These are phyloP conservation scores for Cystobasidiopsis lactophilus DNA, from an alignment of 768 basidiomycete genomes.

Conservation along the genomic window DNA sequence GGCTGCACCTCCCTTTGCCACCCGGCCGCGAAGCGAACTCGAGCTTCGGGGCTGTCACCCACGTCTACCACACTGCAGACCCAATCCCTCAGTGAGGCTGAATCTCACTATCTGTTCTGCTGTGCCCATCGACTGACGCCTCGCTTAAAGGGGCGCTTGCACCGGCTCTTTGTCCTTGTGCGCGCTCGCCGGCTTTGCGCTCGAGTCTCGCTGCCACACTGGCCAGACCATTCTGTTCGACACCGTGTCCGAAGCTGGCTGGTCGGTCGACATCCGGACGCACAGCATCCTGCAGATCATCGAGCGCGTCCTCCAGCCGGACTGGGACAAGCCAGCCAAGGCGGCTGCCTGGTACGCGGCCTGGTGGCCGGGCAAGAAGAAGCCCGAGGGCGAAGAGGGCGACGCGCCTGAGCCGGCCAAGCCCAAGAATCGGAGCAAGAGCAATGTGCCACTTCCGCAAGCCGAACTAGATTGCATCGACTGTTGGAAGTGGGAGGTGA, in stretches of 20 bases:
- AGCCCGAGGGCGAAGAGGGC: not conserved
- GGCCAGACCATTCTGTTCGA: conserved; percentile 67
- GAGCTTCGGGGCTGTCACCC: conserved; percentile 32
- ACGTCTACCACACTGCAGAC: conserved; percentile 82
- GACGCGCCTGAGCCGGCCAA: not conserved
- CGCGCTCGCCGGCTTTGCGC: conserved; percentile 60
- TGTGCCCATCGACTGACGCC: not conserved
- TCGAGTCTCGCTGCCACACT: conserved; percentile 70
- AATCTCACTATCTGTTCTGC: not conserved
- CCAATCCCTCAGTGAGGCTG: conserved; percentile 61
- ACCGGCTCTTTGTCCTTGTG: conserved; percentile 57
- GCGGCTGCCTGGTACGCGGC: not conserved
- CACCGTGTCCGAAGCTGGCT: conserved; percentile 55
- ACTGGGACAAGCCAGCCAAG: no score
- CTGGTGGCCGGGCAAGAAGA: not conserved
- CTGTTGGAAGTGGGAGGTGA: not conserved
- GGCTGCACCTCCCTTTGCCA: conserved; percentile 70
- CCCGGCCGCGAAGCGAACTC: conserved; percentile 26
- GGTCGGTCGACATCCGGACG: conserved; percentile 52
- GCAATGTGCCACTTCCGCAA: not conserved
- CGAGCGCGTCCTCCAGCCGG: conserved; percentile 14
- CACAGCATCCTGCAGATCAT: conserved; percentile 18
- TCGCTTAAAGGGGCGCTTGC: conserved; percentile 36
- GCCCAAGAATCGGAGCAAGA: not conserved
- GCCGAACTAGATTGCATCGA: not conserved